phyloP scores from a whole-genome alignment of 116 monocot genomes.

The Zostera marina region DNA sequence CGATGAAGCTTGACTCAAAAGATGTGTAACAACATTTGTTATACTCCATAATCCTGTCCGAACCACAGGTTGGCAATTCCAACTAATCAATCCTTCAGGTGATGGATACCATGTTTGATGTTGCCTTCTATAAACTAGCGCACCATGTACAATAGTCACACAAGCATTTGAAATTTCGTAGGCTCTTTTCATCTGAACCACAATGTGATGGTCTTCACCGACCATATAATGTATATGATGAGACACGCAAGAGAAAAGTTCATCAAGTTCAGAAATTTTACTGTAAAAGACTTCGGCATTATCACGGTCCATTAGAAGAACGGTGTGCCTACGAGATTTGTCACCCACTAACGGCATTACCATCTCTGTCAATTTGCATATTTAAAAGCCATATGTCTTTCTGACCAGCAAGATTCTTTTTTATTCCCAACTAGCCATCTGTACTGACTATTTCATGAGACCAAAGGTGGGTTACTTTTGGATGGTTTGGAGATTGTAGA shows the following conservation, averaged over 20 bases:
- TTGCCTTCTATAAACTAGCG: constrained; percentile 48
- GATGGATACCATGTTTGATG: constrained; percentile 83
- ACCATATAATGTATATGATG: constrained; percentile 49
- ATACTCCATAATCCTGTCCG: constrained; percentile 77
- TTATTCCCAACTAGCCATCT: constrained; percentile 68
- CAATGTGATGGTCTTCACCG: constrained; percentile 23
- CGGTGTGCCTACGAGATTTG: constrained; percentile 68
- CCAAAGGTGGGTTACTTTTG: constrained; percentile 45
- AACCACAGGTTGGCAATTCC: constrained; percentile 78
- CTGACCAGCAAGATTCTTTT: constrained; percentile 85
- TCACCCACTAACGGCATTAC: constrained; percentile 94
- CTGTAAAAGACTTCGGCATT: constrained; percentile 98
- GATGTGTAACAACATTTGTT: constrained; percentile 49
- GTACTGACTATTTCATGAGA: constrained; percentile 51
- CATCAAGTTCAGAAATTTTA: constrained; percentile 83
- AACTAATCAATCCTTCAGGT: constrained; percentile 67
- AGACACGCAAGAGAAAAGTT: constrained; percentile 61
- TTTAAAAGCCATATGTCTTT: constrained; percentile 94
- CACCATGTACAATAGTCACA: constrained; percentile 42
- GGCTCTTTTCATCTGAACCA: constrained; percentile 44
- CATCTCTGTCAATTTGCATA: constrained; percentile 70
- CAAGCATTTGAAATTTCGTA: constrained; percentile 73
- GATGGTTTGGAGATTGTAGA: constrained; percentile 11
- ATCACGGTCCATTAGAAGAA: constrained; percentile 97
- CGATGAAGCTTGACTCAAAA: constrained; percentile 32